A percentile compares a stretch with the other conserved stretches of the same genome.
phyloP scores from a whole-genome alignment of 495 filamentous ascomycete genomes.

The Penicillium subrubescens region DNA sequence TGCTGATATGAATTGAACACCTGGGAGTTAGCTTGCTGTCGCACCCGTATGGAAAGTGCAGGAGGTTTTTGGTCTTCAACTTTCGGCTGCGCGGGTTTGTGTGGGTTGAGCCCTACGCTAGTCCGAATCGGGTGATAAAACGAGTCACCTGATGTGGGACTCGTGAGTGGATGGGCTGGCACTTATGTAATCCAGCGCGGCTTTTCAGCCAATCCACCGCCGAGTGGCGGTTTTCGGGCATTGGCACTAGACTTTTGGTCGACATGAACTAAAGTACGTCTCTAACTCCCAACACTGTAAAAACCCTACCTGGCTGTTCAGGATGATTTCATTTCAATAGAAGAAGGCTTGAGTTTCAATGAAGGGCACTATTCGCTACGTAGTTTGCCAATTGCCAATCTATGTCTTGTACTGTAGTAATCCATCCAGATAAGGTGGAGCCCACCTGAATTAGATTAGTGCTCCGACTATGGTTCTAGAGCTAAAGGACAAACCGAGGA shows the following conservation, averaged over 20 bases:
- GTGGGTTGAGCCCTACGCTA: conserved; percentile 55
- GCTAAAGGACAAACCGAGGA: neutral
- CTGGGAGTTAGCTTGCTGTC: conserved; percentile 50
- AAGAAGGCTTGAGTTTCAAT: neutral
- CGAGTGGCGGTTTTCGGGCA: too few relatives aligned
- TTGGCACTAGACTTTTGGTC: too few relatives aligned
- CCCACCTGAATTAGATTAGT: neutral
- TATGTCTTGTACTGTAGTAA: neutral
- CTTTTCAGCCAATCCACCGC: neutral
- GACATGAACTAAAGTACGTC: too few relatives aligned
- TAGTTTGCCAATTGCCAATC: neutral
- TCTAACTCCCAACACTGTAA: neutral
- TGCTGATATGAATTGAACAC: conserved; percentile 48
- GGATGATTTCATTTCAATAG: neutral
- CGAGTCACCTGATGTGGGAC: conserved; percentile 6
- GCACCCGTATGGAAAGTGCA: conserved; percentile 47
- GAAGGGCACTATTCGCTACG: neutral
- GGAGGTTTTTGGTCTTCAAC: conserved; percentile 47
- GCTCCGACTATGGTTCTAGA: neutral
- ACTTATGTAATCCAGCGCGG: neutral
- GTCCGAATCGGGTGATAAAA: conserved; percentile 23
- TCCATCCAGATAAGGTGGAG: neutral
- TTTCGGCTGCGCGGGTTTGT: conserved; percentile 49
- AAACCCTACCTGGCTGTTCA: neutral
- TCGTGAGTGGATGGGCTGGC: neutral